Evolutionary conservation across 2,329 filamentous ascomycete genomes (phyloP), one percentile per base, ranked within the genome.

Genomic region (Aspergillus intermedius): DNA sequence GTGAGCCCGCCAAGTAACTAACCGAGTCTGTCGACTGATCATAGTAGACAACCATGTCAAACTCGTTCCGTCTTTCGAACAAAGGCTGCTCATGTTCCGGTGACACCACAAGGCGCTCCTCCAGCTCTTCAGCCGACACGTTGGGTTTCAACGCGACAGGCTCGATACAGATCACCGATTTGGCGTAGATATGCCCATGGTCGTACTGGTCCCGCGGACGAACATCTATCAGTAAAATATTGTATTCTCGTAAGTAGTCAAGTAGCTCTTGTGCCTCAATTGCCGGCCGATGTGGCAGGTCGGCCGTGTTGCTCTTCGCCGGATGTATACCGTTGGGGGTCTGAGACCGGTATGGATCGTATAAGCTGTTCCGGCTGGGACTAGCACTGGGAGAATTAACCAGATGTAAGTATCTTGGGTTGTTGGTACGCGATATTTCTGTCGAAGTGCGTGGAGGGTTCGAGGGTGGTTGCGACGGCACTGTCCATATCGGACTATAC

Each of bases 41-140:
- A 65, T 97, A 95, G 60, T 94, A 93, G 0, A 98, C 87, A 9
- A 98, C 80, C 39, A 96, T 71, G 56, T 97, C 90, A 59, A 87
- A 95, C 48, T 86, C 77, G 54, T 91, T 79, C 12, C 82, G 74
- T 47, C 85, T 79, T 48, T 81, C 82, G 59, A 95, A 95, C 28
- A 88, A 74, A 1, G 76, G 71, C 56, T 87, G 83, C 65, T 98
- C 93, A 43, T 64, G 59, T 42, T 75, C 71, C 2, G 74, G 74
- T 10, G 73, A 74, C 39, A 75, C 62, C 9, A 77, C 64, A 13
- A 77, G 60, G 12, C 72, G 69, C 46, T 77, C 74, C 49, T 78
- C 74, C 3, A 85, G 70, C 54, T 84, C 75, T 53, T 84, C 81
- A 1, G 80, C 82, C 13, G 82, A 85, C 57, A 82, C 76, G 28